These are phyloP conservation scores for Tuber umbilicatum DNA, from an alignment of 495 filamentous ascomycete species.

Conservation along the genomic window DNA sequence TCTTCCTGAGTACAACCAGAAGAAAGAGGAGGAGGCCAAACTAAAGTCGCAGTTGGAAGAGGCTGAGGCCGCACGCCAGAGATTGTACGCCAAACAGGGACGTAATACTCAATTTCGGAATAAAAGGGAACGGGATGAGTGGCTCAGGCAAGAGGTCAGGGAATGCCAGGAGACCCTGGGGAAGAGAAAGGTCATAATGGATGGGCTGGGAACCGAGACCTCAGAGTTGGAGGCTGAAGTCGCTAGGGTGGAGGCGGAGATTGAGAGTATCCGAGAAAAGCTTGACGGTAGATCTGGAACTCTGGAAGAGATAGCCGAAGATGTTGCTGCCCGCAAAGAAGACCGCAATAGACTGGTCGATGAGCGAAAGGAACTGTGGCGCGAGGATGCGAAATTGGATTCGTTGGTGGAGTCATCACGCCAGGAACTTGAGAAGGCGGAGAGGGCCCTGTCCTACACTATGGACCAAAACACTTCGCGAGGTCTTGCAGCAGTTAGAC, in stretches of 20 bases:
- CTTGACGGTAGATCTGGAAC: conserved; percentile 73
- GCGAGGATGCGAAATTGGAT: conserved; percentile 80
- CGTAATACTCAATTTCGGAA: conserved; percentile 81
- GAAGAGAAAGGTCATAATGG: conserved; percentile 70
- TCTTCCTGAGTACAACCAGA: conserved; percentile 64
- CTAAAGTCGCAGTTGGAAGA: conserved; percentile 64
- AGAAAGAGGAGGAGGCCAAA: conserved; percentile 63
- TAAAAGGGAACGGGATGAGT: conserved; percentile 81
- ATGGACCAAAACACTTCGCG: conserved; percentile 84
- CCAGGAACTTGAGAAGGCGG: conserved; percentile 65
- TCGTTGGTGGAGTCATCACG: conserved; percentile 68
- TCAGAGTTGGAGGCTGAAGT: conserved; percentile 64
- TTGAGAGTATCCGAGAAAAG: conserved; percentile 59
- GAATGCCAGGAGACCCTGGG: conserved; percentile 69
- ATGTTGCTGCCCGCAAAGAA: conserved; percentile 73
- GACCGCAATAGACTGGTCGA: conserved; percentile 72
- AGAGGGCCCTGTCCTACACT: conserved; percentile 67
- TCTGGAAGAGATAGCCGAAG: conserved; percentile 60
- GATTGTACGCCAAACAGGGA: conserved; percentile 89
- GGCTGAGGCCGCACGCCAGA: conserved; percentile 66
- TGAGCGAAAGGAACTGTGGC: conserved; percentile 81
- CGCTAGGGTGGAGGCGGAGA: conserved; percentile 62
- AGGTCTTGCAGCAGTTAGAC: conserved; percentile 73
- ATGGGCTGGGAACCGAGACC: conserved; percentile 83
- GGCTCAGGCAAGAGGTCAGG: conserved; percentile 70